Evolutionary conservation across 2,329 filamentous ascomycete genomes (phyloP).

Genomic region (Botrytis galanthina): DNA sequence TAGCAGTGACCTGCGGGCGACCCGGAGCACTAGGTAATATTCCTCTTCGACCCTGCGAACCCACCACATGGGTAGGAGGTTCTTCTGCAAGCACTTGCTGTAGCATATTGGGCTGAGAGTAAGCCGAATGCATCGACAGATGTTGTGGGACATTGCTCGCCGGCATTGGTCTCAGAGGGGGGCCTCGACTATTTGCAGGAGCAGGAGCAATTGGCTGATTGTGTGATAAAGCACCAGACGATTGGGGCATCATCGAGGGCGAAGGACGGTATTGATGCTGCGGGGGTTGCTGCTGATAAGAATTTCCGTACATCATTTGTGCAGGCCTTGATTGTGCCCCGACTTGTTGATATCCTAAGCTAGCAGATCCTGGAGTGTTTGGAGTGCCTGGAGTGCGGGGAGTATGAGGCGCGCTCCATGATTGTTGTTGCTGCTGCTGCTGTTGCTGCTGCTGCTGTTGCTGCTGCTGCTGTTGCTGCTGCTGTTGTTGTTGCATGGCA

Average conservation of each 20-base stretch:
- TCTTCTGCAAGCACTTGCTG: constrained; percentile 57
- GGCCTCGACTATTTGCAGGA: constrained; percentile 54
- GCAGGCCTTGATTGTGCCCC: constrained; percentile 38
- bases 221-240: constrained; percentile 65
- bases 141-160: constrained; percentile 55
- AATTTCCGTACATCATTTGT: constrained; percentile 35
- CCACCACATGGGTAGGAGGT: constrained; percentile 86
- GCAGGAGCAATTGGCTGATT: constrained; percentile 75
- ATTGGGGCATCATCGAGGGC: constrained; percentile 63
- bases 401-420: constrained; percentile 53
- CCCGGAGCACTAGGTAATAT: constrained; percentile 90
- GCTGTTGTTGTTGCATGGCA: constrained; percentile 46
- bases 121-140: constrained; percentile 49
- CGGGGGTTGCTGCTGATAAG: constrained; percentile 29
- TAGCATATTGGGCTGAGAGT: constrained; percentile 57
- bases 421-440: constrained; percentile 38
- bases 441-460: constrained; percentile 39
- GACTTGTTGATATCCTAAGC: constrained; percentile 57
- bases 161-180: constrained; percentile 66
- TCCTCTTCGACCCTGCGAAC: constrained; percentile 87
- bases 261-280: constrained; percentile 50
- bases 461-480: constrained; percentile 26
- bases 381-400: constrained; percentile 62
- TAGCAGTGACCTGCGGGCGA: constrained; percentile 71
- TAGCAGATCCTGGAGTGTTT: constrained; percentile 56